Evolutionary conservation across 2,329 filamentous ascomycete genomes (phyloP).

Genomic region (Botryotinia narcissicola): DNA sequence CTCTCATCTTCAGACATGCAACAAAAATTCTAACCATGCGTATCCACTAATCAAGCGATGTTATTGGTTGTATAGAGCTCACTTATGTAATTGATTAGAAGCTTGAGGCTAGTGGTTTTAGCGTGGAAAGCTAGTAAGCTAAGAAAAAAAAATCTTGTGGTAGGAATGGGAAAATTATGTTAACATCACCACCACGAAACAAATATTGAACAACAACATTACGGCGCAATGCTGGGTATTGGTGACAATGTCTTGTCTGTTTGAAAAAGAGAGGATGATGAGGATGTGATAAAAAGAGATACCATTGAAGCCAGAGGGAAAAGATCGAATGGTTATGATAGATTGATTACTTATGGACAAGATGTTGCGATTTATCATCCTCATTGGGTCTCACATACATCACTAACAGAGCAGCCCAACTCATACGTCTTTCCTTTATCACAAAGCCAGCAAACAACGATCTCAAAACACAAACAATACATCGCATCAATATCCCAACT

Average conservation of each 20-base stretch:
- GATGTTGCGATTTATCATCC: not conserved
- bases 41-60: accelerated
- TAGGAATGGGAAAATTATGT: no score
- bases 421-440: not conserved
- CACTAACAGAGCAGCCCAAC: not conserved
- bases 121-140: slow-evolving; percentile 1
- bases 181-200: not conserved
- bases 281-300: not conserved
- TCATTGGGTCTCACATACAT: not conserved
- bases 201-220: not conserved
- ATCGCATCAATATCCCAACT: not conserved
- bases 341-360: not conserved
- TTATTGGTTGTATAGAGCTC: not conserved
- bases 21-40: not conserved
- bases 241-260: not conserved
- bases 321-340: not conserved
- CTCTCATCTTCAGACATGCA: not conserved
- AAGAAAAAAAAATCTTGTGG: not conserved
- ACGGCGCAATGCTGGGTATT: not conserved
- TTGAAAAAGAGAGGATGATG: not conserved
- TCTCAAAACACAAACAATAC: not conserved
- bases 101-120: not conserved
- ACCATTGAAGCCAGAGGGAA: no score
- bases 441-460: not conserved
- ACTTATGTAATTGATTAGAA: not conserved